Percentiles rank a stretch among this genome's conserved stretches.
These are phyloP conservation scores for Dryas drummondii DNA, from an alignment of 306 rosid genomes.

Conservation along the genomic window DNA sequence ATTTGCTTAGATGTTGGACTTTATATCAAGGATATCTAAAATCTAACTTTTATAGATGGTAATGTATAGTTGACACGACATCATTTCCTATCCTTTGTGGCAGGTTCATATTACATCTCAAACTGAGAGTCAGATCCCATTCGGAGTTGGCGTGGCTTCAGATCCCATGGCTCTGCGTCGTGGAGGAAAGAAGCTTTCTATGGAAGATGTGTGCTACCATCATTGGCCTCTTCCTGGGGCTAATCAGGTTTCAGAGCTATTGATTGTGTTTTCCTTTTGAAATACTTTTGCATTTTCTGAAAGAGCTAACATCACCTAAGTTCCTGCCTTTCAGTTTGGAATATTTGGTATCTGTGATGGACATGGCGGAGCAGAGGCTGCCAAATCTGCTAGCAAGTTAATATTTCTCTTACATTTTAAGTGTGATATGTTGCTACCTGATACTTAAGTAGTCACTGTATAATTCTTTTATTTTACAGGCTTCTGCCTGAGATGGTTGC, in stretches of 20 bases:
- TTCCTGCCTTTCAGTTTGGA: slow-evolving; percentile 78
- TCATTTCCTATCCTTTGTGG: slow-evolving; percentile 25
- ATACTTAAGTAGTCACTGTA: slow-evolving; percentile 22
- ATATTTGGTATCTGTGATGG: slow-evolving; percentile 91
- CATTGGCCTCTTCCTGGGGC: slow-evolving; percentile 96
- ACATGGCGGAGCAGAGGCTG: slow-evolving; percentile 91
- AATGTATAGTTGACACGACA: slow-evolving; percentile 16
- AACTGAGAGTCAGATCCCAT: slow-evolving; percentile 58
- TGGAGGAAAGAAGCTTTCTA: slow-evolving; percentile 85
- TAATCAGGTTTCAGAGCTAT: slow-evolving; percentile 65
- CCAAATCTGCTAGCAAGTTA: slow-evolving; percentile 94
- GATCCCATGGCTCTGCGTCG: slow-evolving; percentile 98
- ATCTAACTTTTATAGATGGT: background rate
- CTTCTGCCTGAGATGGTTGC: slow-evolving; percentile 75
- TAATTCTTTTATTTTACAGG: slow-evolving; percentile 44
- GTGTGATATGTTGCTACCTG: slow-evolving; percentile 22
- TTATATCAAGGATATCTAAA: slow-evolving; percentile 17
- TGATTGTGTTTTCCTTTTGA: slow-evolving; percentile 11
- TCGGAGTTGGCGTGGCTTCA: slow-evolving; percentile 88
- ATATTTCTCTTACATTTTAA: slow-evolving; percentile 40
- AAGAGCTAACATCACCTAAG: slow-evolving; percentile 33
- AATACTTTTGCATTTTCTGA: slow-evolving; percentile 25
- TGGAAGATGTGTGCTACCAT: slow-evolving; percentile 94
- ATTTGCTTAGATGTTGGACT: slow-evolving; percentile 15
- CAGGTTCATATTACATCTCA: slow-evolving; percentile 76